These are phyloP conservation scores for Entophlyctis helioformis DNA, from an alignment of 192 early-diverging fungal genomes.

Conservation along the genomic window DNA sequence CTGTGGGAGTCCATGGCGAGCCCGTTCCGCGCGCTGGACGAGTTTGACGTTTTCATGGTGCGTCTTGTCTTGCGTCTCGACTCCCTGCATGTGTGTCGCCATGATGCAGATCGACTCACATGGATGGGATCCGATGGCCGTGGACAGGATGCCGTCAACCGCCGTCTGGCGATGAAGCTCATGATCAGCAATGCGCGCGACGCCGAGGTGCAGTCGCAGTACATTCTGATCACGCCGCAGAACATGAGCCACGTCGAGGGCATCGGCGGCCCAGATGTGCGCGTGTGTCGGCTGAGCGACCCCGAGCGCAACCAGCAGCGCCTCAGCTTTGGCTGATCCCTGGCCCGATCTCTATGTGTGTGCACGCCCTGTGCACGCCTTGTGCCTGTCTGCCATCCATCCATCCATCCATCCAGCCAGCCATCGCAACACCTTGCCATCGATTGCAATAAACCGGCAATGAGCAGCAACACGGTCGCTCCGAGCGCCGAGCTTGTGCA, in stretches of 20 bases:
- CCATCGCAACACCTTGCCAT: no score
- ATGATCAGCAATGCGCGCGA: conserved; percentile 75
- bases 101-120: background rate
- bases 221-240: conserved; percentile 94
- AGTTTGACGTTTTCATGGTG: conserved; percentile 98
- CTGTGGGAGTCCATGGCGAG: conserved; percentile 89
- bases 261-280: no score
- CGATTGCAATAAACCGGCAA: no score
- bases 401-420: no score
- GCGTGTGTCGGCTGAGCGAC: no score
- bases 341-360: no score
- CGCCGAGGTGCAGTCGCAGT: conserved; percentile 54
- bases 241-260: conserved; percentile 38
- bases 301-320: no score
- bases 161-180: conserved; percentile 73
- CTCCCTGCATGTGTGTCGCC: background rate
- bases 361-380: no score
- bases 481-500: no score
- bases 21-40: conserved; percentile 89
- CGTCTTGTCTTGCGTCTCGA: conserved; percentile 1
- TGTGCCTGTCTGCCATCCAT: no score
- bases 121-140: background rate
- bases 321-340: no score
- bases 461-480: no score
- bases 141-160: conserved; percentile 81